Conservation (phyloP, 164 flowering plant genomes). For the Piper longum region DNA sequence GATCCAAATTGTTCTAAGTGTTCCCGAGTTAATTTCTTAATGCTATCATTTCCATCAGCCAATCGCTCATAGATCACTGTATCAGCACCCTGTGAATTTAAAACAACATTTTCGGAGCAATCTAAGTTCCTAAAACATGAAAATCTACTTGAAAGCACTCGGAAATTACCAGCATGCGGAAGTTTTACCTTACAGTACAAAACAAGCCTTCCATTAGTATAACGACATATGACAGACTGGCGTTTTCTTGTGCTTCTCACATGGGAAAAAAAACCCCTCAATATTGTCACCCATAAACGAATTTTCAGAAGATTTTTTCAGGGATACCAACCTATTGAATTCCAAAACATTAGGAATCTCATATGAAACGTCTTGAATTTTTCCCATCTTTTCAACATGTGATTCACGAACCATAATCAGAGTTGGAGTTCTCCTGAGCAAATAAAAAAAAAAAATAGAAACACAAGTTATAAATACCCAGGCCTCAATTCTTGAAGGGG, state of each 20-base stretch:
- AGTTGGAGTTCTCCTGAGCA: conserved; percentile 86
- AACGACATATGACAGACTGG: conserved; percentile 95
- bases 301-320: too few relatives aligned
- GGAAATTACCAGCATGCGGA: background rate
- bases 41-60: conserved; percentile 36
- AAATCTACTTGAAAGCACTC: background rate
- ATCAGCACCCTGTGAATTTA: conserved; percentile 78
- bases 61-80: conserved; percentile 80
- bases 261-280: too few relatives aligned
- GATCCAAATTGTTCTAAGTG: conserved; percentile 87
- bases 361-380: conserved; percentile 62
- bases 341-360: conserved; percentile 94
- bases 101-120: background rate
- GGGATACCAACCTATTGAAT: conserved; percentile 60
- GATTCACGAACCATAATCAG: conserved; percentile 84
- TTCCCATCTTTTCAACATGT: conserved; percentile 90
- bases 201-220: conserved; percentile 84
- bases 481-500: too few relatives aligned
- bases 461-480: background rate
- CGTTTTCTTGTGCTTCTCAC: conserved; percentile 75
- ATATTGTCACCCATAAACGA: too few relatives aligned
- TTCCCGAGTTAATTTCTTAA: conserved; percentile 57
- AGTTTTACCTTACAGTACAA: conserved; percentile 79
- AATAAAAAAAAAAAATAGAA: background rate
- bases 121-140: background rate